phyloP scores from a whole-genome alignment of 2,329 filamentous ascomycete genomes.

The Stylonectria norvegica region DNA sequence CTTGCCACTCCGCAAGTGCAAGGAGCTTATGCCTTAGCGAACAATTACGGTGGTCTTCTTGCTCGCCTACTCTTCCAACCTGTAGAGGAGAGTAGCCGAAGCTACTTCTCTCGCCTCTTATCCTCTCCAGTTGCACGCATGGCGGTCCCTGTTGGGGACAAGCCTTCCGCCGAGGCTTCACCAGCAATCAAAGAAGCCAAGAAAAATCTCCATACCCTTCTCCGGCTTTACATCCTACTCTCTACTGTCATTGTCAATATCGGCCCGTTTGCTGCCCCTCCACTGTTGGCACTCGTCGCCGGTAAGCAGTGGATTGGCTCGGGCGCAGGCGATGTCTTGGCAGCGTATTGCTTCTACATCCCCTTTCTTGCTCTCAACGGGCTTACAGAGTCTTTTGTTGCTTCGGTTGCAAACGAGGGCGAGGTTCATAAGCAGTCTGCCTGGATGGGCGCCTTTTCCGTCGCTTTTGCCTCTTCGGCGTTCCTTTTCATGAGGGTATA shows the following conservation, averaged over 20 bases:
- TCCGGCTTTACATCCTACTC: conserved; percentile 72
- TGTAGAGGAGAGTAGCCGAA: conserved; percentile 88
- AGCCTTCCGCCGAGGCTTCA: conserved; percentile 19
- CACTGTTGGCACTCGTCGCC: conserved; percentile 71
- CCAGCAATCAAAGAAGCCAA: conserved; percentile 40
- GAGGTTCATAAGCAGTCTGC: conserved; percentile 74
- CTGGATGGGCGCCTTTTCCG: conserved; percentile 82
- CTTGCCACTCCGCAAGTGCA: conserved; percentile 77
- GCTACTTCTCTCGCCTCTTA: conserved; percentile 81
- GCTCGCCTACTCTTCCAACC: conserved; percentile 91
- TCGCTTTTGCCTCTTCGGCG: conserved; percentile 69
- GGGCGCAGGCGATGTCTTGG: conserved; percentile 70
- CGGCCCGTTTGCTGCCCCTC: conserved; percentile 71
- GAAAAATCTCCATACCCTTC: conserved; percentile 57
- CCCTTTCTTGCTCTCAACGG: conserved; percentile 91
- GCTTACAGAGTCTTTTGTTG: conserved; percentile 87
- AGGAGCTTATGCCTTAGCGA: conserved; percentile 87
- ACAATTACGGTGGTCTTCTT: conserved; percentile 88
- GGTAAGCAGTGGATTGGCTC: conserved; percentile 72
- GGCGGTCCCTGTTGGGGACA: conserved; percentile 12
- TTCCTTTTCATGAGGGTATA: conserved; percentile 70
- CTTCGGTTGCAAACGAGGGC: conserved; percentile 72
- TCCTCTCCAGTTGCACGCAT: conserved; percentile 29
- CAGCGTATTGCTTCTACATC: conserved; percentile 86
- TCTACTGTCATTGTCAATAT: conserved; percentile 65